phyloP scores from a whole-genome alignment of 2,329 filamentous ascomycete species.

The Fusarium sp. region DNA sequence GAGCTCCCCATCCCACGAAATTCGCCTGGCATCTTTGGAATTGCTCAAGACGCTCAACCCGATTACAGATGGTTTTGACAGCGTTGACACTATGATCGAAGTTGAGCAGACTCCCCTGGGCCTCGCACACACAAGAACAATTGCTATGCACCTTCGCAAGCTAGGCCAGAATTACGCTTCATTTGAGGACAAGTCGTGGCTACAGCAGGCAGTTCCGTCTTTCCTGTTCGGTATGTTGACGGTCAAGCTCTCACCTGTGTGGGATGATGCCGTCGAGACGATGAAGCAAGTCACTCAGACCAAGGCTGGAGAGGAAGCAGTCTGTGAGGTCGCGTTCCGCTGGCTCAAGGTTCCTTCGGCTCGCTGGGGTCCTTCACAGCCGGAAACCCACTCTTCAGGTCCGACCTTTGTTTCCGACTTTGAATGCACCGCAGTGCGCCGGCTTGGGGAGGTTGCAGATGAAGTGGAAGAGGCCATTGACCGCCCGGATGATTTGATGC shows the following conservation, averaged over 20 bases:
- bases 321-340: slow-evolving; percentile 78
- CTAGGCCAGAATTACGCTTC: slow-evolving; percentile 73
- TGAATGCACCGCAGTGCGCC: slow-evolving; percentile 80
- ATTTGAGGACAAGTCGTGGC: slow-evolving; percentile 68
- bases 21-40: slow-evolving; percentile 78
- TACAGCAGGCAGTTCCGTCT: slow-evolving; percentile 77
- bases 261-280: slow-evolving; percentile 83
- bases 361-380: slow-evolving; percentile 59
- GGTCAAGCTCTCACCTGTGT: slow-evolving; percentile 83
- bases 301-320: slow-evolving; percentile 76
- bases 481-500: slow-evolving; percentile 67
- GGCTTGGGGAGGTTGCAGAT: slow-evolving; percentile 63
- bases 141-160: slow-evolving; percentile 88
- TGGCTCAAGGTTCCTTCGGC: slow-evolving; percentile 76
- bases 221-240: slow-evolving; percentile 93
- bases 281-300: slow-evolving; percentile 79
- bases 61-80: slow-evolving; percentile 36
- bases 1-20: slow-evolving; percentile 76
- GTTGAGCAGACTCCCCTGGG: slow-evolving; percentile 84
- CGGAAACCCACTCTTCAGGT: slow-evolving; percentile 47
- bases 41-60: slow-evolving; percentile 71
- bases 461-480: slow-evolving; percentile 64
- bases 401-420: slow-evolving; percentile 74
- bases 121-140: slow-evolving; percentile 77
- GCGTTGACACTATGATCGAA: slow-evolving; percentile 71